Percentiles rank a stretch among this genome's conserved stretches.
phyloP scores from a whole-genome alignment of 257 asterid species.

The Avicennia marina region DNA sequence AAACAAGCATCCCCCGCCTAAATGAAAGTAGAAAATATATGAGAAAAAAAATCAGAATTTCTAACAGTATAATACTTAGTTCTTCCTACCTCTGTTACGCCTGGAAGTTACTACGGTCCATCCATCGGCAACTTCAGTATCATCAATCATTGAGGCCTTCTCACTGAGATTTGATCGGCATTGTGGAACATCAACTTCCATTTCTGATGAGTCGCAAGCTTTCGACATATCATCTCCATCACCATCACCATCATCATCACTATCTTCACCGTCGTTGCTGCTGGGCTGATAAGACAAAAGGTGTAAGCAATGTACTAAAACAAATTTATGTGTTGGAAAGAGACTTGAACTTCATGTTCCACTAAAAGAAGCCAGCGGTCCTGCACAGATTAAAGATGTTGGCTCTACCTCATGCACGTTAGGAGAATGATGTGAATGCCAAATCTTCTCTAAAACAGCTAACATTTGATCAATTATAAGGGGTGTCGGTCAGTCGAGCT shows the following conservation, averaged over 20 bases:
- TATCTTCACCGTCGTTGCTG: slow-evolving; percentile 22
- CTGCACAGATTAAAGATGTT: too few species aligned
- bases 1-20: too few species aligned
- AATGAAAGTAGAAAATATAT: not conserved
- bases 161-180: slow-evolving; percentile 11
- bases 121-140: slow-evolving; percentile 36
- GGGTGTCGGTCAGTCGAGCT: too few species aligned
- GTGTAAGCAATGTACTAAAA: too few species aligned
- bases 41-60: not conserved
- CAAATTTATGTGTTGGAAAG: too few species aligned
- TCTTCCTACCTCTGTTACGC: slow-evolving; percentile 40
- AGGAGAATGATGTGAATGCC: too few species aligned
- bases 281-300: slow-evolving; percentile 16
- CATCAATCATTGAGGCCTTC: slow-evolving; percentile 11
- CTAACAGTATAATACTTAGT: not conserved
- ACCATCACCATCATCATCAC: slow-evolving; percentile 33
- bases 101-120: slow-evolving; percentile 47
- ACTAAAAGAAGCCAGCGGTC: too few species aligned
- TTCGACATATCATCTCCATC: not conserved
- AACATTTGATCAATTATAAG: too few species aligned
- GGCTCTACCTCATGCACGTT: too few species aligned
- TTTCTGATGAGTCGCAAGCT: slow-evolving; percentile 30
- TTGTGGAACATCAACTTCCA: slow-evolving; percentile 44
- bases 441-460: too few species aligned
- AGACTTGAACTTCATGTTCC: too few species aligned